phyloP scores from a whole-genome alignment of 495 filamentous ascomycete genomes.

The Tuber melanosporum region DNA sequence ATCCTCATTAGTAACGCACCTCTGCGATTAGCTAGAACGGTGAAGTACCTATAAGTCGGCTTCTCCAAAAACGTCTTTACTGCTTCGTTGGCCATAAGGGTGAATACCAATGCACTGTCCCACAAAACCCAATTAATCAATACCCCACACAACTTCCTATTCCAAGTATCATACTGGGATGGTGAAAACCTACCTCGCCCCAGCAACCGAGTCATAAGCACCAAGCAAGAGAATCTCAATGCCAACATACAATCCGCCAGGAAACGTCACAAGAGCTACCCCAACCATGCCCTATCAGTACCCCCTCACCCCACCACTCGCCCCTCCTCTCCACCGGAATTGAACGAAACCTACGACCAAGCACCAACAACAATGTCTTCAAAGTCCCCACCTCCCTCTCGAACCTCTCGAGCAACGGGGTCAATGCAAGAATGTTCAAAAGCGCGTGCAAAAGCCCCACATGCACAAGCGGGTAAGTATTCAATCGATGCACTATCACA shows the following conservation, averaged over 20 bases:
- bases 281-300: constrained; percentile 15
- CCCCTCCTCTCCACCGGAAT: background rate
- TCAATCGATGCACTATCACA: constrained; percentile 75
- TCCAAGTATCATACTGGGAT: background rate
- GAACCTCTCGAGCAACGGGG: constrained; percentile 82
- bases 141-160: background rate
- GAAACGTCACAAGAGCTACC: constrained; percentile 70
- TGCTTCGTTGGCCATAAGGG: constrained; percentile 74
- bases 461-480: constrained; percentile 89
- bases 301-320: background rate
- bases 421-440: constrained; percentile 70
- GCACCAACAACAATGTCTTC: constrained; percentile 70
- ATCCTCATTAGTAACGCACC: constrained; percentile 51
- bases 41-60: constrained; percentile 7
- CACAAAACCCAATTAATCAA: constrained; percentile 15
- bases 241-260: constrained; percentile 63
- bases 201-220: constrained; percentile 63
- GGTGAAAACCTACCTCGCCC: constrained; percentile 61
- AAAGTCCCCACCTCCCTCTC: constrained; percentile 93
- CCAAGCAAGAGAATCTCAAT: constrained; percentile 62
- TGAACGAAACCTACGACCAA: constrained; percentile 64
- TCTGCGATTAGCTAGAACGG: background rate
- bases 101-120: constrained; percentile 78
- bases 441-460: constrained; percentile 68
- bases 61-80: constrained; percentile 62